Evolutionary conservation across 306 rosid genomes (phyloP).

Genomic region (Vigna angularis): DNA sequence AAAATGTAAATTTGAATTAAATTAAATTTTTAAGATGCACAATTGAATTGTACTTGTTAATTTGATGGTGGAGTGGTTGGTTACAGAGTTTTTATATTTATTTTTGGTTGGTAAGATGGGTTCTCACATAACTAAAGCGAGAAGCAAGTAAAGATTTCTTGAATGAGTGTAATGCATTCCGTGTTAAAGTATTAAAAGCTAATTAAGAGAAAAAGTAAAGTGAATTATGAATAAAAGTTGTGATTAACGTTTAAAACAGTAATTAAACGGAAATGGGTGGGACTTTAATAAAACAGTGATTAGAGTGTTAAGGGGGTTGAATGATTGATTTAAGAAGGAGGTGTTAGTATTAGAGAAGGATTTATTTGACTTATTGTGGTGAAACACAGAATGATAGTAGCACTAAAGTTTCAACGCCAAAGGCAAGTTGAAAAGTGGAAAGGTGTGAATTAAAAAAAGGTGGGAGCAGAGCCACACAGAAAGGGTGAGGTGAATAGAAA

Average conservation of each 20-base stretch:
- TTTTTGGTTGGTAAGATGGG: neutral
- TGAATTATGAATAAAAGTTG: neutral
- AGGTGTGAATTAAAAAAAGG: neutral
- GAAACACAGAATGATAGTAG: conserved; percentile 14
- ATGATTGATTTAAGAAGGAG: conserved; percentile 27
- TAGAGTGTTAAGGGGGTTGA: neutral
- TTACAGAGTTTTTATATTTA: neutral
- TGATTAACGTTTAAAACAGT: neutral
- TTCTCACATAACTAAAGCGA: neutral
- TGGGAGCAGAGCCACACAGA: conserved; percentile 56
- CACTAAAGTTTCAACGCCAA: conserved; percentile 49
- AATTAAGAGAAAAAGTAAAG: neutral
- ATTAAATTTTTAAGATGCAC: no score
- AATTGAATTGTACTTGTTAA: no score
- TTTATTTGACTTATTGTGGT: conserved; percentile 35
- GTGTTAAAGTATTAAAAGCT: neutral
- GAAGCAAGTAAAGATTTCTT: neutral
- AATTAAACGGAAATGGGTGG: neutral
- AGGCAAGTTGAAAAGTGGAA: conserved; percentile 44
- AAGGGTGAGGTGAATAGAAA: conserved; percentile 50
- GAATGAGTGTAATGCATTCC: neutral
- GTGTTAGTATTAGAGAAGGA: neutral
- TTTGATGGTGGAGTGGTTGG: neutral
- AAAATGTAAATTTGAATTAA: no score
- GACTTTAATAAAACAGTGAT: conserved; percentile 16